Evolutionary conservation across 306 rosid species (phyloP).

Genomic region (Herpetospermum pedunculosum): DNA sequence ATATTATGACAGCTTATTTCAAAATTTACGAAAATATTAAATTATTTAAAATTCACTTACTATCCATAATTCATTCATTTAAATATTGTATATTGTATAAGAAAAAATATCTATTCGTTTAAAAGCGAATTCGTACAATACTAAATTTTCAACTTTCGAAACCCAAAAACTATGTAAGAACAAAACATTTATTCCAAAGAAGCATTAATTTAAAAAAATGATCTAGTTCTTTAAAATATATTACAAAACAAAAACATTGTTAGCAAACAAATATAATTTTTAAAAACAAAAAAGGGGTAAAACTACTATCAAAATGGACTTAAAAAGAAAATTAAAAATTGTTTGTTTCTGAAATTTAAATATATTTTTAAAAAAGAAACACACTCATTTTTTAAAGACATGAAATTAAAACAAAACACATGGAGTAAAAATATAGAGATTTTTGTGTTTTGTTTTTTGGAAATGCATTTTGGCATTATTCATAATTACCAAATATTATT

Average conservation of each 20-base stretch:
- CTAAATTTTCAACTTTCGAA: background rate
- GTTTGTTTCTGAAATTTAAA: no score
- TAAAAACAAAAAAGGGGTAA: background rate
- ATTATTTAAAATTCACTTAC: no score
- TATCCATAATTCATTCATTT: no score
- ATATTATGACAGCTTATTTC: no score
- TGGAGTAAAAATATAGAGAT: background rate
- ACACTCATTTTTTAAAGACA: background rate
- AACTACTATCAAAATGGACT: background rate
- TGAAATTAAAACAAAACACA: background rate
- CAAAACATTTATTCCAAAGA: background rate
- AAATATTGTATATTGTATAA: no score
- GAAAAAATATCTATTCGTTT: no score
- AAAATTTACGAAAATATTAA: no score
- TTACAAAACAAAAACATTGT: background rate
- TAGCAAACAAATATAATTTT: background rate
- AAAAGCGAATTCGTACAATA: background rate
- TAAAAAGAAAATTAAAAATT: no score
- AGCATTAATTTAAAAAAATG: background rate
- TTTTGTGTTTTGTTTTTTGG: background rate
- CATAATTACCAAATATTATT: background rate
- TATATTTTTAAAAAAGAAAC: background rate
- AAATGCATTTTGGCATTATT: background rate
- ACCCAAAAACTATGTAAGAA: background rate
- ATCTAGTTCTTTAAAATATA: background rate